These are phyloP conservation scores for Neofusicoccum cordaticola DNA, from an alignment of 2,329 filamentous ascomycete species.

Conservation along the genomic window DNA sequence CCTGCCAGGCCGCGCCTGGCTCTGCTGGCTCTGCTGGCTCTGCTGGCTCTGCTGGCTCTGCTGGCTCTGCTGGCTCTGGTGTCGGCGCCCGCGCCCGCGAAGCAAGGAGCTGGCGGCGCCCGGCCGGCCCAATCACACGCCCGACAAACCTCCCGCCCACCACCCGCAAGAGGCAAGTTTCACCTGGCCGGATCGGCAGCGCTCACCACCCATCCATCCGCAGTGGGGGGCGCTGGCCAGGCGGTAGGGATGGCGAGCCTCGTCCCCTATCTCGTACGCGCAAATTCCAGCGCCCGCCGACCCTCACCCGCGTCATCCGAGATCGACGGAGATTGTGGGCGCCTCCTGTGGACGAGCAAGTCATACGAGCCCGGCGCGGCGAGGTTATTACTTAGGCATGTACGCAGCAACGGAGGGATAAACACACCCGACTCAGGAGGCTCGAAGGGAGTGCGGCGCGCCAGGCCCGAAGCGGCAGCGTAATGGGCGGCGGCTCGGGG, in stretches of 20 bases:
- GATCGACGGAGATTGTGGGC: conserved; percentile 17
- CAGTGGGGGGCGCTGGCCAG: neutral
- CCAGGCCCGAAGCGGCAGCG: conserved; percentile 14
- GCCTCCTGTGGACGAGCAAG: conserved; percentile 2
- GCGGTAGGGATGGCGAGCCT: conserved; percentile 12
- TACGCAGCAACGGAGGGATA: neutral
- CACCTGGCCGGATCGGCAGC: conserved; percentile 9
- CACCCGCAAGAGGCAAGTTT: conserved; percentile 8
- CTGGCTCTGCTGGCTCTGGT: no score
- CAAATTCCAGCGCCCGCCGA: conserved; percentile 4
- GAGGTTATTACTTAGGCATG: conserved; percentile 6
- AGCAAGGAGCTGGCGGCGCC: conserved; percentile 9
- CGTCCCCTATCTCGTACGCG: conserved; percentile 13
- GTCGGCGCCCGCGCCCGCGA: neutral
- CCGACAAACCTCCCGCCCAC: conserved; percentile 2
- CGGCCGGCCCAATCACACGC: neutral
- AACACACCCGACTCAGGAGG: conserved; percentile 13
- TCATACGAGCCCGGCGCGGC: conserved; percentile 11
- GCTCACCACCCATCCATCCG: conserved; percentile 3
- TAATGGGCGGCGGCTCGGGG: conserved; percentile 5
- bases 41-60: no score
- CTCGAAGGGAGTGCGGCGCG: neutral
- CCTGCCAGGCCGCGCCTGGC: neutral
- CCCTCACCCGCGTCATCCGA: conserved; percentile 12
- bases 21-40: no score